These are phyloP conservation scores for Pyronema domesticum DNA, from an alignment of 495 filamentous ascomycete genomes.

Conservation along the genomic window DNA sequence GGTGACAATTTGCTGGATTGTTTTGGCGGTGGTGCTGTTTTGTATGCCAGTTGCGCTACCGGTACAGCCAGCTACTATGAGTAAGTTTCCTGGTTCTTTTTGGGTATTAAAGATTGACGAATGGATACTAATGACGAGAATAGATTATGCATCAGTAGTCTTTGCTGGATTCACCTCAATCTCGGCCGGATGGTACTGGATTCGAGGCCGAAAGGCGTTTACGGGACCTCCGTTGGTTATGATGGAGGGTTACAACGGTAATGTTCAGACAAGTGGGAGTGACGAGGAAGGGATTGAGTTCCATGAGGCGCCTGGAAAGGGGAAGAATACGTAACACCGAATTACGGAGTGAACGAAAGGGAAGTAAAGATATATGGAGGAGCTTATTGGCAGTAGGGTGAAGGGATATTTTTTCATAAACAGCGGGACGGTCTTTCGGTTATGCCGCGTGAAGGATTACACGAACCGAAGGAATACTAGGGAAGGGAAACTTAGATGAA, in stretches of 20 bases:
- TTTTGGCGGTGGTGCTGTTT: slow-evolving; percentile 37
- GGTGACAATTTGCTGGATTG: slow-evolving; percentile 33
- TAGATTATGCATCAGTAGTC: slow-evolving; percentile 45
- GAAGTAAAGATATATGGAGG: too few species aligned
- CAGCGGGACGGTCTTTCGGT: too few species aligned
- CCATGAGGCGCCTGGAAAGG: neutral
- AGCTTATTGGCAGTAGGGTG: too few species aligned
- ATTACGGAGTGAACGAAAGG: too few species aligned
- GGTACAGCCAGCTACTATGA: slow-evolving; percentile 34
- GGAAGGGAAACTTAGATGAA: too few species aligned
- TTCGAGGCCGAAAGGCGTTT: slow-evolving; percentile 52
- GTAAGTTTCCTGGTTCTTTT: slow-evolving; percentile 13
- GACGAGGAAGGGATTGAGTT: slow-evolving; percentile 1
- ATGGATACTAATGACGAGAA: slow-evolving; percentile 1
- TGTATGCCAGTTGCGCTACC: slow-evolving; percentile 38
- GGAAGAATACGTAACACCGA: neutral
- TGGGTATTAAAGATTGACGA: slow-evolving; percentile 24
- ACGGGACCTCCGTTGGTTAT: slow-evolving; percentile 41
- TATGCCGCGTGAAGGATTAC: too few species aligned
- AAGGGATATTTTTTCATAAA: too few species aligned
- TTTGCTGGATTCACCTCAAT: slow-evolving; percentile 43
- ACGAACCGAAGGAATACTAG: too few species aligned
- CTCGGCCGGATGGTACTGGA: slow-evolving; percentile 46
- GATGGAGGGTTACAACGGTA: neutral
- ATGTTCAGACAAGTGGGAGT: too few species aligned